Evolutionary conservation across 73 alveolate genomes (phyloP), one percentile per base, ranked within the genome.

Genomic region (Urostyla sp.): DNA sequence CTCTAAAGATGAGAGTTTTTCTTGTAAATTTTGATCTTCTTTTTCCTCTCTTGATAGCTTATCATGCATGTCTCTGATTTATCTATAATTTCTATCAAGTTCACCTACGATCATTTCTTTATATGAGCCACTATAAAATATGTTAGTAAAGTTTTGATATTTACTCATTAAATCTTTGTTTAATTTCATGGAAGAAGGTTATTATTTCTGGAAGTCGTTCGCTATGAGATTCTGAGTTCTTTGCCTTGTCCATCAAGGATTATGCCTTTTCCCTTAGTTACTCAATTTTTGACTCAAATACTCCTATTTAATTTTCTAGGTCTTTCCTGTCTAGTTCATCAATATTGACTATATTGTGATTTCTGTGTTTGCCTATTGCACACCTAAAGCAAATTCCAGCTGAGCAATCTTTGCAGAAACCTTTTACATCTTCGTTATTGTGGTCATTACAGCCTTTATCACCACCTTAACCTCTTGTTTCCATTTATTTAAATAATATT

Each of bases 331-430:
- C 91, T 16, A 83, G 60, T 56, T 83, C 91, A 50, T 83, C 91
- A 10, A 83, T 80, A 67, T 72, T 72, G 7, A 58, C 84, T 11
- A 83, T 83, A 21, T 50, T 27, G 49, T 83, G 91, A 37, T 72
- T 83, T 16, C 91, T 30, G 23, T 73, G 87, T 45, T 72, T 61
- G 45, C 85, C 85, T 44, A 81, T 72, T 13, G 83, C 91, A 40
- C 91, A 81, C 72, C 91, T 67, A 49, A 81, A 81, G 85, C 91
- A 81, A 0, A 67, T 63, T 21, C 91, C 91, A 15, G 58, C 53
- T 30, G 48, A 80, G 54, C 90, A 80, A 44, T 80, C 90, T 35
- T 67, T 80, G 67, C 90, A 80, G 51, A 67, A 80, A 26, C 90
- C 90, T 44, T 80, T 80, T 53, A 72, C 23, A 23, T 80, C 90